These are phyloP conservation scores for Trichopus zeylanicus DNA, from an alignment of 116 monocot genomes.

Conservation along the genomic window DNA sequence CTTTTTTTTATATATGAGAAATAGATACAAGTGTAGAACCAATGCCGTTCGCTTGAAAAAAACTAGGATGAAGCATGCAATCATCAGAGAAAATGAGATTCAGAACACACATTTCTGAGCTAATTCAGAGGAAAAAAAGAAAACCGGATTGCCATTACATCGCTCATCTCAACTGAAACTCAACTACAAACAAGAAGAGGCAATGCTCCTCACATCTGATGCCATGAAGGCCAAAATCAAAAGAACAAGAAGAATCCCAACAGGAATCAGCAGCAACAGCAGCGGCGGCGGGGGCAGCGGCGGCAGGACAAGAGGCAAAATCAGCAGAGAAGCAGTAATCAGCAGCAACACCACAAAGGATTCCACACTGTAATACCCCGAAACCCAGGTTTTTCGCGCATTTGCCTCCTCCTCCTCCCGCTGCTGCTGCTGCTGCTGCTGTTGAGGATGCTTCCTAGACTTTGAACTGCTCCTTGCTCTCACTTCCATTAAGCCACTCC, in stretches of 20 bases:
- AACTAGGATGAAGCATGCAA: no score
- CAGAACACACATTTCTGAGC: no score
- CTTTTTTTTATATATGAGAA: no score
- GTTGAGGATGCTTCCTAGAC: background rate
- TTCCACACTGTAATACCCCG: conserved; percentile 32
- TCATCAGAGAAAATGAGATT: no score
- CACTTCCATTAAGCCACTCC: background rate
- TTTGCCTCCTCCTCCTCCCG: background rate
- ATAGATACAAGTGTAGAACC: no score
- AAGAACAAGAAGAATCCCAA: conserved; percentile 30
- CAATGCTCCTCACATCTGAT: conserved; percentile 19
- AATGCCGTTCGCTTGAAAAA: no score
- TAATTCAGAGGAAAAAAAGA: no score
- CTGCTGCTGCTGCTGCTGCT: background rate
- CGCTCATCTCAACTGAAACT: no score
- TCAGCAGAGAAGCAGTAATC: conserved; percentile 28
- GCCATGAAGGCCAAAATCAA: conserved; percentile 45
- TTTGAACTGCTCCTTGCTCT: conserved; percentile 1
- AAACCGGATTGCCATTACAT: no score
- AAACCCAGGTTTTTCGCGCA: background rate
- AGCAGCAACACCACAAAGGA: conserved; percentile 34
- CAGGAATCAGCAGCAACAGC: conserved; percentile 39
- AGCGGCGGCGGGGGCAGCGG: conserved; percentile 54
- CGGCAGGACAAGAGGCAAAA: conserved; percentile 47
- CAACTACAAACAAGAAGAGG: conserved; percentile 35